Percentiles rank a stretch among this genome's conserved stretches.
phyloP scores from a whole-genome alignment of 2,329 filamentous ascomycete species.

The Pezicula rhizophila region DNA sequence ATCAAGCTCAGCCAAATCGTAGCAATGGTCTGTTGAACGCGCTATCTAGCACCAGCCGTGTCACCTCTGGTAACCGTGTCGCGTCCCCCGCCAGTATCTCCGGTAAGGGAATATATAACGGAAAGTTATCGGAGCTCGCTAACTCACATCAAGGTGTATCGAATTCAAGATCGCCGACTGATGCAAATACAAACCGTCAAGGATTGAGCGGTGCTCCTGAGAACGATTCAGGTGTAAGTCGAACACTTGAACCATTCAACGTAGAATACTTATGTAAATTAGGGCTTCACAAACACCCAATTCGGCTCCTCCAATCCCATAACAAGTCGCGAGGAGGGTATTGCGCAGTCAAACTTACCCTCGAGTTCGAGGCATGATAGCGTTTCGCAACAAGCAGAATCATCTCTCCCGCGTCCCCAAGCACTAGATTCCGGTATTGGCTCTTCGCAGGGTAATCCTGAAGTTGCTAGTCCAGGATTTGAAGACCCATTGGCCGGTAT shows the following conservation, averaged over 20 bases:
- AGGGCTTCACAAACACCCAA: constrained; percentile 20
- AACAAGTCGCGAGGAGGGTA: constrained; percentile 15
- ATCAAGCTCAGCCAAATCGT: constrained; percentile 36
- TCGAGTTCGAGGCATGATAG: constrained; percentile 15
- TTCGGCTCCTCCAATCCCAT: constrained; percentile 16
- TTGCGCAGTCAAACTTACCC: constrained; percentile 16
- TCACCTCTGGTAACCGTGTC: constrained; percentile 34
- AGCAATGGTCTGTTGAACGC: constrained; percentile 60
- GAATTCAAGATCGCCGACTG: constrained; percentile 21
- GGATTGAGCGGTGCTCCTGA: constrained; percentile 14
- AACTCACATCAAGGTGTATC: constrained; percentile 15
- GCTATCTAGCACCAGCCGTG: constrained; percentile 51
- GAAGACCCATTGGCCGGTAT: constrained; percentile 56
- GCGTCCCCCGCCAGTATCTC: constrained; percentile 23
- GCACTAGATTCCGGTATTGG: constrained; percentile 13
- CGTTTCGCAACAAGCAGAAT: constrained; percentile 12
- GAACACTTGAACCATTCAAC: too few species aligned
- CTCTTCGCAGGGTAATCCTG: constrained; percentile 17
- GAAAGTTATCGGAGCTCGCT: constrained; percentile 1
- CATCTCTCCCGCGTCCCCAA: constrained; percentile 12
- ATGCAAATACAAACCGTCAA: constrained; percentile 18
- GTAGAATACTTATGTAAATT: not conserved
- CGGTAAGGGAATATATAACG: constrained; percentile 16
- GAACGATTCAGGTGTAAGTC: constrained; percentile 19
- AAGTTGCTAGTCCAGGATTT: constrained; percentile 29